Percentiles rank a stretch among this genome's conserved stretches.
Conservation (phyloP, 257 asterid species). For the Asclepias syriaca region DNA sequence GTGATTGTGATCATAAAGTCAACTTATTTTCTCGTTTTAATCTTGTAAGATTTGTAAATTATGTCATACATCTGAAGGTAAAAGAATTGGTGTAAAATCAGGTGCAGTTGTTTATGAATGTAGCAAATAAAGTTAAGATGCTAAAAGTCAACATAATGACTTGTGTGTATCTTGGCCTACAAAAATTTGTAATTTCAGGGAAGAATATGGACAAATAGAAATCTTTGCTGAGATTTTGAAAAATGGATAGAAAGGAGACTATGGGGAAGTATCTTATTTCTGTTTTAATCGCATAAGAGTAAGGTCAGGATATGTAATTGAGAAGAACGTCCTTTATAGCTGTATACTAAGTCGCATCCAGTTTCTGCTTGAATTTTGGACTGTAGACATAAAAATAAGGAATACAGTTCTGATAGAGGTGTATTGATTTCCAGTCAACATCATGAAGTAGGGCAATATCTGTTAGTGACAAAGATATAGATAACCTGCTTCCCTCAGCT, state of each 20-base stretch:
- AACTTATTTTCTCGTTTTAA: neutral
- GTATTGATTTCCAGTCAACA: too few relatives aligned
- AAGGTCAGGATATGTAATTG: neutral
- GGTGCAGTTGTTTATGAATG: neutral
- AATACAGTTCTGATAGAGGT: too few relatives aligned
- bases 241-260: neutral
- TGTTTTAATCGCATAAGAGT: neutral
- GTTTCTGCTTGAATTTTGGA: neutral
- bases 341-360: neutral
- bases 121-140: neutral
- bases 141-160: neutral
- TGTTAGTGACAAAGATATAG: too few relatives aligned
- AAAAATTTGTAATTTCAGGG: neutral
- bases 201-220: too few relatives aligned
- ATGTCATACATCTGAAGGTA: neutral
- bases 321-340: neutral
- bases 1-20: neutral
- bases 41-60: neutral
- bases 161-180: neutral
- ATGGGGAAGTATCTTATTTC: neutral
- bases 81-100: neutral
- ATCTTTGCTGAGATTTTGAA: neutral
- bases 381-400: too few relatives aligned
- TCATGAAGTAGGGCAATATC: too few relatives aligned
- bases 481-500: neutral